Percentiles rank a stretch among this genome's conserved stretches.
Evolutionary conservation across 2,329 filamentous ascomycete genomes (phyloP).

Genomic region (Fusarium luffae): DNA sequence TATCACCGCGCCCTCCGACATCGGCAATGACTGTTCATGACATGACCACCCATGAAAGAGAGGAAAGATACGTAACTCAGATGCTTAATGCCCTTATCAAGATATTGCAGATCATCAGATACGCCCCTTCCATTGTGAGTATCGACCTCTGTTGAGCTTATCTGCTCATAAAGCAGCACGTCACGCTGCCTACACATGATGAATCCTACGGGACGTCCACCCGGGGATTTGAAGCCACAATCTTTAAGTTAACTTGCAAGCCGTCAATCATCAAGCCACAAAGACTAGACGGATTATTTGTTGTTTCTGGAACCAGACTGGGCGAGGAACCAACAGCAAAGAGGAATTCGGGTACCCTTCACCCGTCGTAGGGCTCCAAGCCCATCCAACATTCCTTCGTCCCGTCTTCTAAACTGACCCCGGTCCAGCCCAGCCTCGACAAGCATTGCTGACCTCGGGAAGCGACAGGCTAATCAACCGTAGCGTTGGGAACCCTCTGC

Average conservation of each 20-base stretch:
- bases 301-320: constrained; percentile 18
- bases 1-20: constrained; percentile 9
- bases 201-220: background rate
- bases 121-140: background rate
- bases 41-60: background rate
- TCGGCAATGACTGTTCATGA: constrained; percentile 3
- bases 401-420: constrained; percentile 28
- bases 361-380: constrained; percentile 28
- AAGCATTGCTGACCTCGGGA: constrained; percentile 44
- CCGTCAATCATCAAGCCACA: constrained; percentile 34
- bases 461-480: constrained; percentile 34
- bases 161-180: background rate
- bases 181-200: constrained; percentile 1
- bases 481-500: constrained; percentile 17
- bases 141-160: background rate
- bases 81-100: background rate
- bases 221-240: background rate
- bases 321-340: constrained; percentile 2
- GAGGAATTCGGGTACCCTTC: constrained; percentile 31
- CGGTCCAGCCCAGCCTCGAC: constrained; percentile 19
- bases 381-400: constrained; percentile 32
- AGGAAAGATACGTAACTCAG: constrained; percentile 1
- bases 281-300: constrained; percentile 3
- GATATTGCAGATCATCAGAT: background rate
- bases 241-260: constrained; percentile 4